These are phyloP conservation scores for Fusarium sp. DNA, from an alignment of 2,329 filamentous ascomycete genomes.

Conservation along the genomic window DNA sequence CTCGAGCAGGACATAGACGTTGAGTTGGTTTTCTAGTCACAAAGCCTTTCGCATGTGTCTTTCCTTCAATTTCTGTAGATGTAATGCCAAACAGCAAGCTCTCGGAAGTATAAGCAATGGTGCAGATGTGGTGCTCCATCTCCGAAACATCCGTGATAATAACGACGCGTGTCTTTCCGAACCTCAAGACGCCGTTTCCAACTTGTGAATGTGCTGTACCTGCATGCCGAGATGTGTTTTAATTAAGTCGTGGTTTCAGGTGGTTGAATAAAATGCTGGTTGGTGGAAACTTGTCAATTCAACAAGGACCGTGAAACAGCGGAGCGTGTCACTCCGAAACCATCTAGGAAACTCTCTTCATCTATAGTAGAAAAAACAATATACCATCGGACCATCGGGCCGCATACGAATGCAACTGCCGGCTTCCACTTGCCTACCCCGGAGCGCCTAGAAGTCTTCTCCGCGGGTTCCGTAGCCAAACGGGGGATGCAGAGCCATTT, in stretches of 20 bases:
- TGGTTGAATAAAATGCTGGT: not conserved
- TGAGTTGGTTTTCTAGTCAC: too few relatives aligned
- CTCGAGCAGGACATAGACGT: conserved; percentile 1
- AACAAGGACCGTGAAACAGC: not conserved
- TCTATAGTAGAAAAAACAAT: not conserved
- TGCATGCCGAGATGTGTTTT: not conserved
- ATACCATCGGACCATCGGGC: not conserved
- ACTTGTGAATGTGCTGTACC: not conserved
- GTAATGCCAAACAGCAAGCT: not conserved
- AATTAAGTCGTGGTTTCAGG: not conserved
- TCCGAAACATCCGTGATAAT: not conserved
- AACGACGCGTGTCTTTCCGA: not conserved
- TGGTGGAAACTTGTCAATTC: not conserved
- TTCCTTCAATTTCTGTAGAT: not conserved
- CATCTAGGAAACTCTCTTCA: not conserved
- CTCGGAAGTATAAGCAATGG: not conserved
- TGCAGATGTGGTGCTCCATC: not conserved
- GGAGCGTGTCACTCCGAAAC: not conserved
- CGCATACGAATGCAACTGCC: not conserved
- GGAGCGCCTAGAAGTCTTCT: not conserved
- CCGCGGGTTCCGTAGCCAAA: not conserved
- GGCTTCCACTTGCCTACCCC: not conserved
- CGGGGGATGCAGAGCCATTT: not conserved
- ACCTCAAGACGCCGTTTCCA: not conserved
- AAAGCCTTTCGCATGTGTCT: not conserved